phyloP scores from a whole-genome alignment of 1,139 yeast species.

The Geotrichum bryndzae region DNA sequence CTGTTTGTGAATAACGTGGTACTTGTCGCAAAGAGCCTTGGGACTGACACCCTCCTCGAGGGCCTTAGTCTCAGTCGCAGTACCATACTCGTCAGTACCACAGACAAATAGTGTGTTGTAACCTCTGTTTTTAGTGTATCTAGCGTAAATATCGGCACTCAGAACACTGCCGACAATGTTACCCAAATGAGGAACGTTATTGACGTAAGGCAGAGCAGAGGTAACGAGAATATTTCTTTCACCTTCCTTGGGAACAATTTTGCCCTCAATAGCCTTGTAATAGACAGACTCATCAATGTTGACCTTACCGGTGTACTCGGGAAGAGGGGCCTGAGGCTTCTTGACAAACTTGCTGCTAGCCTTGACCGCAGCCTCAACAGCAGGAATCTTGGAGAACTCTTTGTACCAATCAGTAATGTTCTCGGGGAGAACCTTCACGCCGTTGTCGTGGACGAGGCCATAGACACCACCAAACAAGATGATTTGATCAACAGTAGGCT shows the following conservation, averaged over 20 bases:
- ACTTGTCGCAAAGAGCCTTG: constrained; percentile 80
- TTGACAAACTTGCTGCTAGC: constrained; percentile 8
- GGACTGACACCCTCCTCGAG: constrained; percentile 90
- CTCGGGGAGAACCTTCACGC: constrained; percentile 13
- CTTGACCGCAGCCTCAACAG: constrained; percentile 21
- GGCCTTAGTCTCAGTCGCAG: constrained; percentile 98
- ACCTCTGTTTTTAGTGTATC: constrained; percentile 85
- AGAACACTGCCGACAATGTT: constrained; percentile 92
- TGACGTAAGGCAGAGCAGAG: constrained; percentile 95
- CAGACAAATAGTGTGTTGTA: constrained; percentile 80
- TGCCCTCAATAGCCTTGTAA: constrained; percentile 25
- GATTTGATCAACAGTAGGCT: constrained; percentile 24
- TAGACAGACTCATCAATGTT: constrained; percentile 36
- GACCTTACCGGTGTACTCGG: constrained; percentile 52
- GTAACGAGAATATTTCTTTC: constrained; percentile 83
- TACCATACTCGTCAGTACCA: constrained; percentile 99
- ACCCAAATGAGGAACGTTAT: constrained; percentile 97
- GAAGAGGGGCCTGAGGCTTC: constrained; percentile 29
- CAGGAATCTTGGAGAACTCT: constrained; percentile 18
- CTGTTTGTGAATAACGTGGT: constrained; percentile 75
- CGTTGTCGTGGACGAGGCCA: constrained; percentile 16
- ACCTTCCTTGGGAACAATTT: constrained; percentile 51
- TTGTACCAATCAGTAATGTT: constrained; percentile 12
- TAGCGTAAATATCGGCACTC: constrained; percentile 88
- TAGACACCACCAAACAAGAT: constrained; percentile 18